Evolutionary conservation across 2,329 filamentous ascomycete species (phyloP).

Genomic region (Hortaea werneckii): DNA sequence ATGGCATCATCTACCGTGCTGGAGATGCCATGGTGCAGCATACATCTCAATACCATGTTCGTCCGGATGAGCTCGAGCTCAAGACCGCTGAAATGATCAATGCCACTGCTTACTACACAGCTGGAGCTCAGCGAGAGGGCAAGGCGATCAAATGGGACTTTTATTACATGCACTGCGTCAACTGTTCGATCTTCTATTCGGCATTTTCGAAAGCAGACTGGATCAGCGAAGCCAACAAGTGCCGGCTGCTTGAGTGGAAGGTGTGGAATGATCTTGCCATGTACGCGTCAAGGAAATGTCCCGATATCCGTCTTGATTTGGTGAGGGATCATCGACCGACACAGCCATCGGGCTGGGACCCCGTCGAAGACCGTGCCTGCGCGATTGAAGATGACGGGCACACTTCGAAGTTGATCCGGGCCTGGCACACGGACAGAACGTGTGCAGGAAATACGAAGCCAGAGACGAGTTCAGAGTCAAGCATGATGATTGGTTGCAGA

Average conservation of each 20-base stretch:
- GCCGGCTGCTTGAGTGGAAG: slow-evolving; percentile 71
- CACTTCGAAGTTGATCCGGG: slow-evolving; percentile 62
- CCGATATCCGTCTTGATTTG: slow-evolving; percentile 49
- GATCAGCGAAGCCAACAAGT: slow-evolving; percentile 51
- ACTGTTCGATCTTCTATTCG: slow-evolving; percentile 62
- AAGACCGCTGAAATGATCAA: slow-evolving; percentile 63
- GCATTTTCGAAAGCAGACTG: slow-evolving; percentile 51
- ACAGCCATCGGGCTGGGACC: slow-evolving; percentile 32
- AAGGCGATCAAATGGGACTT: slow-evolving; percentile 73
- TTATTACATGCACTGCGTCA: slow-evolving; percentile 70
- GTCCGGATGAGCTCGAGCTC: slow-evolving; percentile 45
- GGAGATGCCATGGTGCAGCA: slow-evolving; percentile 52
- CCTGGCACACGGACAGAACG: slow-evolving; percentile 54
- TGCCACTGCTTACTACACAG: slow-evolving; percentile 47
- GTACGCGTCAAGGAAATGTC: slow-evolving; percentile 60
- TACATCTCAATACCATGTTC: slow-evolving; percentile 43
- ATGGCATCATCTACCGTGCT: slow-evolving; percentile 57
- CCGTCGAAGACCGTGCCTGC: slow-evolving; percentile 37
- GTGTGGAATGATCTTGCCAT: slow-evolving; percentile 62
- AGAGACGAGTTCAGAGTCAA: slow-evolving; percentile 41
- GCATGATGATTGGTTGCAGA: slow-evolving; percentile 49
- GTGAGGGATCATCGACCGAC: slow-evolving; percentile 51
- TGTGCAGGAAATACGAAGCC: slow-evolving; percentile 39
- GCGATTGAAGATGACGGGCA: slow-evolving; percentile 66
- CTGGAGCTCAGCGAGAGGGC: slow-evolving; percentile 51